Evolutionary conservation across 805 yeast genomes (phyloP).

Genomic region (Candida easanensis): DNA sequence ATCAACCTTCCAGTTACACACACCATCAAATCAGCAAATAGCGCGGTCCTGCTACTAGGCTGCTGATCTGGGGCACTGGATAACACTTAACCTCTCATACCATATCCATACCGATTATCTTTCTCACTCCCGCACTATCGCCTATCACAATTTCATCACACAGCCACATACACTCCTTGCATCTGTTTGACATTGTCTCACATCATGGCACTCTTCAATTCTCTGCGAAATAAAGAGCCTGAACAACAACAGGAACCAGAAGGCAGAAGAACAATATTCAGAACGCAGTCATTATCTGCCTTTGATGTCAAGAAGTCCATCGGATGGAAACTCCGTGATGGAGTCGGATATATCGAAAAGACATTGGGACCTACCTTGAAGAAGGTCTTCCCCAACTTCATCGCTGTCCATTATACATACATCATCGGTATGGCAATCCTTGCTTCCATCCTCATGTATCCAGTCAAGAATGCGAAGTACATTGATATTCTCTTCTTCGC

Average conservation of each 20-base stretch:
- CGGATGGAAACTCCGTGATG: slow-evolving; percentile 40
- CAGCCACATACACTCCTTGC: too few relatives aligned
- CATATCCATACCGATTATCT: too few relatives aligned
- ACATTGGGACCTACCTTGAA: slow-evolving; percentile 35
- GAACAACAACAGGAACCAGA: not conserved
- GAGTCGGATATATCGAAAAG: slow-evolving; percentile 31
- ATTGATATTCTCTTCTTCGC: slow-evolving; percentile 79
- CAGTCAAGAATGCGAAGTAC: slow-evolving; percentile 61
- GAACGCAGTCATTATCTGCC: slow-evolving; percentile 15
- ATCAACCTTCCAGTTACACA: too few relatives aligned
- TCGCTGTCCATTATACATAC: slow-evolving; percentile 72
- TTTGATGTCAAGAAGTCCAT: slow-evolving; percentile 30
- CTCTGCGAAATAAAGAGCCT: not conserved
- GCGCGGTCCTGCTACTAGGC: too few relatives aligned
- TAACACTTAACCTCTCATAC: too few relatives aligned
- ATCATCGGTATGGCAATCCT: slow-evolving; percentile 57
- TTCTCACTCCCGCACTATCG: too few relatives aligned
- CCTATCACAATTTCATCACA: too few relatives aligned
- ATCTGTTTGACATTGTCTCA: not conserved
- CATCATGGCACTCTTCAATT: not conserved
- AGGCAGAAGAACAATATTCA: slow-evolving; percentile 1
- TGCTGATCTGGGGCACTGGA: too few relatives aligned
- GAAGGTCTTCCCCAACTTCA: slow-evolving; percentile 40
- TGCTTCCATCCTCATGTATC: slow-evolving; percentile 75
- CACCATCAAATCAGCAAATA: too few relatives aligned